Percentiles rank a stretch among this genome's conserved stretches.
These are phyloP conservation scores for Magnaporthiopsis incrustans DNA, from an alignment of 2,329 filamentous ascomycete species.

Conservation along the genomic window DNA sequence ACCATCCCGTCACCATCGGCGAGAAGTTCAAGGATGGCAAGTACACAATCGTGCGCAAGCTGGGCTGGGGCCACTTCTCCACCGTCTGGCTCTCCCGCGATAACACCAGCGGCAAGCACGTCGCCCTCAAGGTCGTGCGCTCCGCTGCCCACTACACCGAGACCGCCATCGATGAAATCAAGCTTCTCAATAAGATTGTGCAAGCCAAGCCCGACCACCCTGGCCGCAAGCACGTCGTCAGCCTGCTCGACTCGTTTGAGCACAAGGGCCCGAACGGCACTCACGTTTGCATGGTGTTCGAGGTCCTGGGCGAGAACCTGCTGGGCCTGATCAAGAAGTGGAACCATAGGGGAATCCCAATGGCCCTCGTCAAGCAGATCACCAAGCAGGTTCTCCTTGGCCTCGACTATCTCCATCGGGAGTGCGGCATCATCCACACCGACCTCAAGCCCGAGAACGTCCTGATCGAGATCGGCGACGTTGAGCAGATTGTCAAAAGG, in stretches of 20 bases:
- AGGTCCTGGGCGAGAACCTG: constrained; percentile 92
- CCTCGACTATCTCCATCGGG: constrained; percentile 90
- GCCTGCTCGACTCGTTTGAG: constrained; percentile 91
- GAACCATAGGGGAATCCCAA: constrained; percentile 96
- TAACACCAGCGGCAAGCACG: constrained; percentile 83
- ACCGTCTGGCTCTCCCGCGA: constrained; percentile 83
- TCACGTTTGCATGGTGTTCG: constrained; percentile 99
- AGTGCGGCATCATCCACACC: constrained; percentile 98
- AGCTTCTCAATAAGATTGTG: constrained; percentile 93
- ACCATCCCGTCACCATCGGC: constrained; percentile 89
- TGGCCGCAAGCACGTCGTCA: constrained; percentile 90
- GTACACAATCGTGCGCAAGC: constrained; percentile 92
- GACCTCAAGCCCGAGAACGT: constrained; percentile 98
- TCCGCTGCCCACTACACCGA: constrained; percentile 98
- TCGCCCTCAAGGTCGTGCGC: constrained; percentile 94
- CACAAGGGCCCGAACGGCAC: constrained; percentile 95
- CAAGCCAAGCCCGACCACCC: constrained; percentile 92
- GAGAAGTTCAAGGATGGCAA: constrained; percentile 97
- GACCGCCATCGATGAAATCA: constrained; percentile 98
- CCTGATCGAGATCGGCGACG: constrained; percentile 95
- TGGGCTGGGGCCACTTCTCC: constrained; percentile 99
- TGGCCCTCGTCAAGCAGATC: constrained; percentile 95
- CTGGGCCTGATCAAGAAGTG: constrained; percentile 94
- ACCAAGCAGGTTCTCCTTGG: constrained; percentile 95
- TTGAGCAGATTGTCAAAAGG: constrained; percentile 95